Evolutionary conservation across 23 red algal species (phyloP), one percentile per base, ranked within the genome.

Genomic region (Chondrus crispus): DNA sequence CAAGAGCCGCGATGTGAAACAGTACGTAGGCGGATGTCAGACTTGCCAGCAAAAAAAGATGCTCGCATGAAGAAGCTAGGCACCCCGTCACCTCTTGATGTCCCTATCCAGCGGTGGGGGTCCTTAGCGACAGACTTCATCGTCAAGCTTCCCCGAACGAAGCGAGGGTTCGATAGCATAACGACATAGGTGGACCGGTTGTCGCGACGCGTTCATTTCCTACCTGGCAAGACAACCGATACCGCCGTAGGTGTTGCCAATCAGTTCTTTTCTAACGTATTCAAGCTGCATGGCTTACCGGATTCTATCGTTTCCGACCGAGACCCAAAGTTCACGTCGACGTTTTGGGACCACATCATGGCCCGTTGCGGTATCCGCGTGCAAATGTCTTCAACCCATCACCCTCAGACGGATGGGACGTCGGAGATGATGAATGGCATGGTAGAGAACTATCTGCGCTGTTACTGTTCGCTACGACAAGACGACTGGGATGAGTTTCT

Each of bases 391-490:
- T 53, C 60, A 36, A 87, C 35, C 36, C 19, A 54, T 4, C 83
- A 87, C 26, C 41, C 62, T 18, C 83, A 87, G 35, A 87, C 83
- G 4, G 83, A 87, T 87, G 83, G 83, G 2, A 16, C 83, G 3
- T 72, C 83, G 12, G 83, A 87, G 43, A 71, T 87, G 12, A 72
- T 71, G 83, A 87, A 87, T 55, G 30, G 71, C 5, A 76, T 76
- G 71, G 43, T 76, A 8, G 71, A 48, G 44, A 76, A 42, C 6
- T 76, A 87, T 42, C 41, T 87, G 14, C 57, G 24, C 12, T 87
- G 58, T 26, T 87, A 52, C 60, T 87, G 83, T 24, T 5, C 14
- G 36, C 48, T 32, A 6, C 55, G 48, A 32, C 63, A 87, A 74
- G 45, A 46, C 29, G 13, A 87, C 38, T 87, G 60, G 62, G 60